phyloP scores from a whole-genome alignment of 2,329 filamentous ascomycete genomes.

The Paecilomyces fulvus region DNA sequence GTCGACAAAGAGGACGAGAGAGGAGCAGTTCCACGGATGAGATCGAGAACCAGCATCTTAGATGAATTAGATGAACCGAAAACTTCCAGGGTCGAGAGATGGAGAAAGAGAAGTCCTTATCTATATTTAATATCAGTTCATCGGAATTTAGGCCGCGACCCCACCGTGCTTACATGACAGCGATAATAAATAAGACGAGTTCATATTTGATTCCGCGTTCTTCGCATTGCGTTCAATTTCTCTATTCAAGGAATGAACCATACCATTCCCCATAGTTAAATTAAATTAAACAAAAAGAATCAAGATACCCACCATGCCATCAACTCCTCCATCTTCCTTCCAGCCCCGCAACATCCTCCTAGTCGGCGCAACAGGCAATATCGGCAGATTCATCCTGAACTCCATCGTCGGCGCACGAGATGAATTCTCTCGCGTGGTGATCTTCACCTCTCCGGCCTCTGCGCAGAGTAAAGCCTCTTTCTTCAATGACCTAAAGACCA shows the following conservation, averaged over 20 bases:
- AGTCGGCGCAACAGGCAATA: conserved; percentile 46
- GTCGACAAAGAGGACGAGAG: background rate
- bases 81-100: background rate
- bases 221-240: background rate
- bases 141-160: background rate
- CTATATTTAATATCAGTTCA: background rate
- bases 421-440: conserved; percentile 43
- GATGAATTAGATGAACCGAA: background rate
- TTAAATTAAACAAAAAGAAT: background rate
- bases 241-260: background rate
- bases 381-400: conserved; percentile 44
- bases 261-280: background rate
- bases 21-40: background rate
- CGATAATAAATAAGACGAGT: background rate
- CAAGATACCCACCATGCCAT: background rate
- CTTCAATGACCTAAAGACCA: conserved; percentile 39
- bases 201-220: background rate
- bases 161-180: background rate
- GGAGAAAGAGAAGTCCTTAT: background rate
- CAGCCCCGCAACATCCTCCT: conserved; percentile 39
- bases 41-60: background rate
- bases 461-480: conserved; percentile 42
- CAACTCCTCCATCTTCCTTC: conserved; percentile 1
- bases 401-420: conserved; percentile 40
- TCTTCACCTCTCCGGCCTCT: conserved; percentile 50